Conservation (phyloP, 345 rosid genomes). For the Combretum micranthum region DNA sequence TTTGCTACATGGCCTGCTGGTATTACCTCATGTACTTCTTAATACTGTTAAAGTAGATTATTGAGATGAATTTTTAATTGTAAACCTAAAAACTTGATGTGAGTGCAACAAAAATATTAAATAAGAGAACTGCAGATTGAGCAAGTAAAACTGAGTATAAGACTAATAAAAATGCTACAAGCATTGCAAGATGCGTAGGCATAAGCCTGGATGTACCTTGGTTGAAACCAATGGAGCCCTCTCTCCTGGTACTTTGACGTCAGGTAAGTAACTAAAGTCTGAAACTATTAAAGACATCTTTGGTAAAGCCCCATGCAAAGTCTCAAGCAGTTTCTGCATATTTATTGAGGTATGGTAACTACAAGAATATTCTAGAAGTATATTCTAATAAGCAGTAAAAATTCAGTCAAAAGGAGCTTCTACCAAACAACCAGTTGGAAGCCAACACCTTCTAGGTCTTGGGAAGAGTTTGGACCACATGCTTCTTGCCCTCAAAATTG, state of each 20-base stretch:
- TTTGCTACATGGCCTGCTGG: background rate
- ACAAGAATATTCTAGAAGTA: background rate
- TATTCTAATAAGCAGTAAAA: background rate
- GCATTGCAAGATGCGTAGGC: background rate
- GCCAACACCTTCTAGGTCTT: conserved; percentile 86
- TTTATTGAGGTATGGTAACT: background rate
- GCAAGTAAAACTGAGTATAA: background rate
- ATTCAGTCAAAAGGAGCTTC: conserved; percentile 9
- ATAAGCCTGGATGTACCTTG: conserved; percentile 41
- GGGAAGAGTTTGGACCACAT: conserved; percentile 80
- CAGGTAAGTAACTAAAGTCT: conserved; percentile 94
- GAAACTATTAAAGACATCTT: conserved; percentile 96
- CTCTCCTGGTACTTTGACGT: conserved; percentile 82
- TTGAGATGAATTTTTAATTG: too few species aligned
- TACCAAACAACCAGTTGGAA: conserved; percentile 97
- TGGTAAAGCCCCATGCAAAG: conserved; percentile 72
- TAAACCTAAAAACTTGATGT: too few species aligned
- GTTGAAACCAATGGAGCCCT: conserved; percentile 97
- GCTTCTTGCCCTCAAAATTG: conserved; percentile 27
- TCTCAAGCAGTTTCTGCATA: conserved; percentile 76
- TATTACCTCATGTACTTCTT: too few species aligned
- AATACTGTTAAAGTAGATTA: too few species aligned
- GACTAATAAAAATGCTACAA: background rate
- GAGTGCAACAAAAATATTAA: too few species aligned
- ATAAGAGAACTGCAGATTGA: too few species aligned